Base-by-base conservation (phyloP, 805 yeast genomes). In the Kockiozyma suomiensis region DNA sequence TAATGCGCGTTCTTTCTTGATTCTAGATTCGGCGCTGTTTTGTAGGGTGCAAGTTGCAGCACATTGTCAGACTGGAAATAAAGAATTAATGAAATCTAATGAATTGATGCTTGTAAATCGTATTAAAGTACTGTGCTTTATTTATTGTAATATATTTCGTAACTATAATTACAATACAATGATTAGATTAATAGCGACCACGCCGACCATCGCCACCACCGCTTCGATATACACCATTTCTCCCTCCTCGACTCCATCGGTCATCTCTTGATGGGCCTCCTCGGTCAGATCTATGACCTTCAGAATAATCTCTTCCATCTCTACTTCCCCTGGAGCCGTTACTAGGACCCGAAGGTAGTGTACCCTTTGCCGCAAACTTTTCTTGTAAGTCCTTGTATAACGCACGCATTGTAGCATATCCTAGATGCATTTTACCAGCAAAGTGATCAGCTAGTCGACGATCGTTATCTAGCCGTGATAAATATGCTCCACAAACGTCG, bases 391-490 rank as follows among this genome's bases (percentile, higher is more conserved):
- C 66, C 40, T 58, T 59, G 21, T 52, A 52, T 23, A 59, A 59
- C 8, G 67, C 60, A 28, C 96, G 79, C 85, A 92, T 86, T 53
- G 81, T 84, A 1, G 85, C 92, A 72, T 86, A 91, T 0, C 91
- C 93, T 64, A 88, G 71, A 75, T 92, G 97, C 60, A 89, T 83
- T 68, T 65, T 90, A 0, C 98, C 98, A 25, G 85, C 75, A 71
- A 90, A 91, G 73, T 92, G 97, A 68, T 89, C 97, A 0, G 93
- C 96, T 64, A 92, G 77, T 67, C 97, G 79, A 71, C 91, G 79
- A 71, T 92, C 97, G 59, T 87, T 89, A 72, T 92, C 98, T 57
- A 91, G 75, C 62, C 93, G 78, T 7, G 96, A 88, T 40, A 93
- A 76, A 69, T 87, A 90, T 0, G 96, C 96, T 0, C 96, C 97